These are phyloP conservation scores for Dysphania ambrosioides DNA, from an alignment of 148 eudicot genomes.

Conservation along the genomic window DNA sequence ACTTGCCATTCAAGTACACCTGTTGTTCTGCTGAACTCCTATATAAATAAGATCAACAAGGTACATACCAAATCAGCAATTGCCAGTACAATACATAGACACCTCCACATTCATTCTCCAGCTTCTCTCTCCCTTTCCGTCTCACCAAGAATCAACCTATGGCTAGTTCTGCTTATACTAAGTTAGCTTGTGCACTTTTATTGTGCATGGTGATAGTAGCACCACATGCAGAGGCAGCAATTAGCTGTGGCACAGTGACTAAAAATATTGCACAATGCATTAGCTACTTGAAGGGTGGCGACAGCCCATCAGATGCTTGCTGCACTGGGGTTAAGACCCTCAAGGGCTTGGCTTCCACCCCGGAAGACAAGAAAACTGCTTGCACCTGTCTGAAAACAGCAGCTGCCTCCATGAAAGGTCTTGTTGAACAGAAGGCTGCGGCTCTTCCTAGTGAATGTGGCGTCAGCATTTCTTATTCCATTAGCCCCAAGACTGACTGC, in stretches of 20 bases:
- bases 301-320: conserved; percentile 21
- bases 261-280: conserved; percentile 29
- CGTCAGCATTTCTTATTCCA: conserved; percentile 23
- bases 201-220: conserved; percentile 4
- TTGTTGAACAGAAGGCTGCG: conserved; percentile 25
- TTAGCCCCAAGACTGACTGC: conserved; percentile 32
- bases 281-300: conserved; percentile 20
- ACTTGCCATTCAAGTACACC: not conserved
- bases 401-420: conserved; percentile 19
- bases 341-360: conserved; percentile 26
- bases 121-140: not conserved
- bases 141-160: not conserved
- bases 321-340: conserved; percentile 32
- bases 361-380: conserved; percentile 31
- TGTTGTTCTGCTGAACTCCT: not conserved
- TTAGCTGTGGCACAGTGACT: conserved; percentile 24
- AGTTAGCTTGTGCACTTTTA: conserved; percentile 20
- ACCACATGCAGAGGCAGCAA: conserved; percentile 8
- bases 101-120: not conserved
- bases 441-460: conserved; percentile 24
- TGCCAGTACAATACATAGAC: not conserved
- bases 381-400: conserved; percentile 42
- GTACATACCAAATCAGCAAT: not conserved
- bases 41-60: conserved; percentile 7
- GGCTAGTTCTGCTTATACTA: conserved; percentile 18